Conservation (phyloP, 768 basidiomycete species). For the Russula abietina region DNA sequence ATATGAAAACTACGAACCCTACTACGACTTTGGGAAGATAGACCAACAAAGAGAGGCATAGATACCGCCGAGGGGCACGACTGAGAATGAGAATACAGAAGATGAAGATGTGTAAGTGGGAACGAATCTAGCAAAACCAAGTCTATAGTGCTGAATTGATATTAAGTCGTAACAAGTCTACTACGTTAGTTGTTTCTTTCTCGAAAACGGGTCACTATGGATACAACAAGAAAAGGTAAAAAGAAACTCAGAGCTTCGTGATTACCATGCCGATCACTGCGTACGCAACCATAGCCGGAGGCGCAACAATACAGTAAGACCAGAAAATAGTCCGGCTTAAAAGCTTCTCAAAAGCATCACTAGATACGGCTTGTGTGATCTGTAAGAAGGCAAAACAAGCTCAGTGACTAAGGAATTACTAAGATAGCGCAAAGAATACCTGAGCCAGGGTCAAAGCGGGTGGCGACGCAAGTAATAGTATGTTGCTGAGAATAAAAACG, state of each 20-base stretch:
- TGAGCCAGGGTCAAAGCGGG: slow-evolving; percentile 70
- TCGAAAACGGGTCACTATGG: not conserved
- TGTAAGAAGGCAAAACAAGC: slow-evolving; percentile 28
- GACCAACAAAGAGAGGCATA: not conserved
- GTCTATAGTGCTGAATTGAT: not conserved
- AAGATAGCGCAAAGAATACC: slow-evolving; percentile 27
- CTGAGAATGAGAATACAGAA: not conserved
- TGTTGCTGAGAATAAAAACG: slow-evolving; percentile 79
- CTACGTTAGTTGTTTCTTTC: not conserved
- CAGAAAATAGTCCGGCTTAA: slow-evolving; percentile 90
- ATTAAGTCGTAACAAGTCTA: not conserved
- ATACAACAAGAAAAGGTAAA: not conserved
- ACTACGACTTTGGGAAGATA: not conserved
- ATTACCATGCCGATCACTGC: slow-evolving; percentile 70
- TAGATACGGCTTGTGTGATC: slow-evolving; percentile 80
- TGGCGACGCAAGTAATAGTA: slow-evolving; percentile 76
- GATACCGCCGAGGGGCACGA: too few species aligned
- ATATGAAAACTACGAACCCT: not conserved
- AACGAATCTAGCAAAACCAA: not conserved
- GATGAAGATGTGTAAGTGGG: not conserved
- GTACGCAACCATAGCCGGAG: slow-evolving; percentile 71
- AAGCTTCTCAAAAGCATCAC: slow-evolving; percentile 86
- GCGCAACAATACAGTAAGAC: slow-evolving; percentile 85
- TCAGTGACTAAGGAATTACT: slow-evolving; percentile 32
- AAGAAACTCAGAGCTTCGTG: slow-evolving; percentile 41